Evolutionary conservation across 179 eudicot genomes (phyloP).

Genomic region (Silene coronaria): DNA sequence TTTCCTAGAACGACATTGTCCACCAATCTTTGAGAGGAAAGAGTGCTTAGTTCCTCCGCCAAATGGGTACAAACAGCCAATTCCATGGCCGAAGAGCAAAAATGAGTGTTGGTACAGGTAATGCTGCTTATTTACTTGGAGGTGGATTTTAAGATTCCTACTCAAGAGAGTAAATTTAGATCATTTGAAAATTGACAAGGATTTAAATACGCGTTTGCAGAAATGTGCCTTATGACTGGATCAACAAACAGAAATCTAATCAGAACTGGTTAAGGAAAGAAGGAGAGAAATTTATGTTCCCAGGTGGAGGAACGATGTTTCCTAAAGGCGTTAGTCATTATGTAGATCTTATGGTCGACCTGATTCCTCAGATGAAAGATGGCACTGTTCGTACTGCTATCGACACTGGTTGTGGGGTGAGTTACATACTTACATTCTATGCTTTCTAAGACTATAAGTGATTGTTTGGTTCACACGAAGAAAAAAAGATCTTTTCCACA

Average conservation of each 20-base stretch:
- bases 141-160: no score
- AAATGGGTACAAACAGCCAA: constrained; percentile 79
- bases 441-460: no score
- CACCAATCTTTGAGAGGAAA: constrained; percentile 67
- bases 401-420: constrained; percentile 99
- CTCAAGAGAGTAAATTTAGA: background rate
- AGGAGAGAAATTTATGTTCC: constrained; percentile 85
- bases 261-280: constrained; percentile 86
- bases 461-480: no score
- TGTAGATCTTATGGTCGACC: constrained; percentile 76
- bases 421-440: constrained; percentile 28
- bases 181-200: background rate
- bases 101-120: constrained; percentile 97
- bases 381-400: constrained; percentile 88
- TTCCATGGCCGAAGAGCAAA: constrained; percentile 95
- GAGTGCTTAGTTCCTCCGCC: constrained; percentile 94
- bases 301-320: constrained; percentile 98
- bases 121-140: background rate
- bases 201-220: constrained; percentile 28
- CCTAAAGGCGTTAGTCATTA: constrained; percentile 76
- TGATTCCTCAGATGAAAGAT: constrained; percentile 75
- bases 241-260: constrained; percentile 79
- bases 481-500: no score
- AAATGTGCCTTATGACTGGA: constrained; percentile 96
- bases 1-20: constrained; percentile 89